Base-by-base conservation (phyloP, 2,329 filamentous ascomycete genomes). In the Cryoendolithus antarcticus region DNA sequence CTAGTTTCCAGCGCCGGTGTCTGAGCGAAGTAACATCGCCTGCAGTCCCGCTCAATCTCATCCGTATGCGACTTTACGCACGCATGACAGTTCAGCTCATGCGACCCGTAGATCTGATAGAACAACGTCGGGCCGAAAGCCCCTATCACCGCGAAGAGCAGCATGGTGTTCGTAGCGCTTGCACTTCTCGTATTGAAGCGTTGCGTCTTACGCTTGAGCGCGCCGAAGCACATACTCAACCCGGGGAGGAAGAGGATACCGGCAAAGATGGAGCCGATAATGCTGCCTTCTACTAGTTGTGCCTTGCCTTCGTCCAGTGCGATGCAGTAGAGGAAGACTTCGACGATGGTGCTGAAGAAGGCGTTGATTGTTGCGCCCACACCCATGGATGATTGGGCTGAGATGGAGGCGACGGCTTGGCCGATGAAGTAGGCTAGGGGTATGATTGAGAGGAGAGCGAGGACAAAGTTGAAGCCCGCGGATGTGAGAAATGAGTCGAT, bases 361-460 rank as follows among this genome's bases (percentile, higher is more conserved):
- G 91, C 91, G 53, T 98, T 98, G 67, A 96, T 84, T 27, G 89
- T 93, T 21, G 91, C 91, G 57, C 91, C 91, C 6, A 98, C 71
- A 19, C 91, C 91, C 91, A 98, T 98, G 4, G 89, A 95, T 1
- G 89, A 96, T 60, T 98, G 91, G 1, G 91, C 91, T 7, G 91
- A 98, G 51, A 98, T 98, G 38, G 91, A 98, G 2, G 91, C 91
- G 34, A 98, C 91, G 30, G 91, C 91, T 63, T 98, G 91, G 1
- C 91, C 91, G 49, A 98, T 98, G 60, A 98, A 98, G 64, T 98
- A 98, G 9, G 91, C 91, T 39, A 98, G 64, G 3, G 91, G 91
- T 35, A 98, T 95, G 58, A 98, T 93, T 33, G 91, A 96, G 43
- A 93, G 68, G 9, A 98, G 64, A 3, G 82, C 84, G 3, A 88